Evolutionary conservation across 73 alveolate species (phyloP).

Genomic region (Paramecium tetraurelia): DNA sequence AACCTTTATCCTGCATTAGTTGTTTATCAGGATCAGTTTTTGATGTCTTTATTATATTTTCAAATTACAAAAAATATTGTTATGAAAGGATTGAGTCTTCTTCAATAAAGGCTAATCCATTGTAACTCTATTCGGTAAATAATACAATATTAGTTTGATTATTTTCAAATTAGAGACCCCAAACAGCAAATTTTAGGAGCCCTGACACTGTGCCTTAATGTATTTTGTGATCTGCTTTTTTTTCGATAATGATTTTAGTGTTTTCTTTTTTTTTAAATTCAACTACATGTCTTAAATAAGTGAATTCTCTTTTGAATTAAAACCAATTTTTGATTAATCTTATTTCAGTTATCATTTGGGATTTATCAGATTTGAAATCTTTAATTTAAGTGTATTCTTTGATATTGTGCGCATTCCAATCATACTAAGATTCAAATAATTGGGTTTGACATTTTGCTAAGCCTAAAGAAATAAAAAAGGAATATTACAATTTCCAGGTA

Average conservation of each 20-base stretch:
- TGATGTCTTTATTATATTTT: neutral
- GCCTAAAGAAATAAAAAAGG: neutral
- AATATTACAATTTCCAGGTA: neutral
- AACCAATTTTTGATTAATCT: slow-evolving; percentile 2
- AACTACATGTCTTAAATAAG: neutral
- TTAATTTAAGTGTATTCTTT: neutral
- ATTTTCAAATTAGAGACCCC: neutral
- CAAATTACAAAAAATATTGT: neutral
- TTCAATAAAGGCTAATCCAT: neutral
- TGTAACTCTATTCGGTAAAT: neutral
- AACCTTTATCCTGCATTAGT: neutral
- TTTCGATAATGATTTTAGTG: neutral
- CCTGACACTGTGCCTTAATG: neutral
- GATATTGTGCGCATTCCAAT: neutral
- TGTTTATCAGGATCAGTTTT: neutral
- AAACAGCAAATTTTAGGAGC: neutral
- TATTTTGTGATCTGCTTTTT: neutral
- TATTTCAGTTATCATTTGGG: neutral
- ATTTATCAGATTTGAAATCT: neutral
- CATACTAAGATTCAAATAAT: neutral
- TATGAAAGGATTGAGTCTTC: neutral
- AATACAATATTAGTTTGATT: neutral
- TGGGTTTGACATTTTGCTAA: neutral
- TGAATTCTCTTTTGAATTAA: neutral
- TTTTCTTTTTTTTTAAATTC: neutral